These are phyloP conservation scores for Laetiporus sulphureus DNA, from an alignment of 1,284 basidiomycete species.

Conservation along the genomic window DNA sequence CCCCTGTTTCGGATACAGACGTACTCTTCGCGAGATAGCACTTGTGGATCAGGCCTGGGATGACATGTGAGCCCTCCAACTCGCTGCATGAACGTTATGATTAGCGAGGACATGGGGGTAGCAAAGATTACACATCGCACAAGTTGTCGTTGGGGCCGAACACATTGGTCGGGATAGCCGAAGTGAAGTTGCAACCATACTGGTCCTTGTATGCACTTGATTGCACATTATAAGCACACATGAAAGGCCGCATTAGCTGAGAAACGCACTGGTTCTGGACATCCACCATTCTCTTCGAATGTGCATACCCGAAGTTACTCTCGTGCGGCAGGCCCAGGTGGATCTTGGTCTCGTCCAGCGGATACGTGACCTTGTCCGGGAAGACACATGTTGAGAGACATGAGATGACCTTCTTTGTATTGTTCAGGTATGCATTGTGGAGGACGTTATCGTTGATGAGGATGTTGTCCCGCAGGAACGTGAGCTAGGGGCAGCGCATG, in stretches of 20 bases:
- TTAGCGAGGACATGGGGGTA: conserved; percentile 4
- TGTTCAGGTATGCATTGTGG: conserved; percentile 59
- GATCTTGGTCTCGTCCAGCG: conserved; percentile 85
- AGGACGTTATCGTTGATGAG: conserved; percentile 90
- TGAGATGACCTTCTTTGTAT: conserved; percentile 70
- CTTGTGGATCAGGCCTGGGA: conserved; percentile 87
- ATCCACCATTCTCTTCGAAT: conserved; percentile 91
- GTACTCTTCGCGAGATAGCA: conserved; percentile 82
- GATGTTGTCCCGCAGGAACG: conserved; percentile 85
- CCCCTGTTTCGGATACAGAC: no score
- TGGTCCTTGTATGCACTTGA: conserved; percentile 84
- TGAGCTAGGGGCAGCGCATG: conserved; percentile 54
- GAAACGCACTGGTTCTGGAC: conserved; percentile 78
- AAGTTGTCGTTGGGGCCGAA: conserved; percentile 84
- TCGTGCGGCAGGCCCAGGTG: conserved; percentile 84
- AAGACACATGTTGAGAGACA: conserved; percentile 88
- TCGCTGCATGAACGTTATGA: conserved; percentile 45
- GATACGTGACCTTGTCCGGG: conserved; percentile 82
- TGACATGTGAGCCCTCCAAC: conserved; percentile 84
- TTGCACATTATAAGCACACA: not conserved
- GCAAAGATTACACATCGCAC: conserved; percentile 30
- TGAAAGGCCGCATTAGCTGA: not conserved
- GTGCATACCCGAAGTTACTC: conserved; percentile 89
- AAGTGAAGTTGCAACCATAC: conserved; percentile 86
- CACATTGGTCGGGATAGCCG: conserved; percentile 89